These are phyloP conservation scores for Erigeron philadelphicus DNA, from an alignment of 140 eudicot species.

Conservation along the genomic window DNA sequence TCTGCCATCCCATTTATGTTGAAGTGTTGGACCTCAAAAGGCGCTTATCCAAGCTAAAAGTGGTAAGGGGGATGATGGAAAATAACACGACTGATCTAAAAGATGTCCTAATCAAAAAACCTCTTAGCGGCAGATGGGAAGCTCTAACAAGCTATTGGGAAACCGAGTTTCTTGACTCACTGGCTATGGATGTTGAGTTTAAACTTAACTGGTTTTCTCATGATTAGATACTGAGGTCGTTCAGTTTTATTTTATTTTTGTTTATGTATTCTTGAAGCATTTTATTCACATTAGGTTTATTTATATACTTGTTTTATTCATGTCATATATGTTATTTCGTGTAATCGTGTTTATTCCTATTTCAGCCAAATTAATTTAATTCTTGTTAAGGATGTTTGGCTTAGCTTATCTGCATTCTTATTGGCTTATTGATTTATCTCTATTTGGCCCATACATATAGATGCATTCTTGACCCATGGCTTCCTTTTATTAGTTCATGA, in stretches of 20 bases:
- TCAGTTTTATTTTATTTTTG: not conserved
- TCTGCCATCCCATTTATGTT: not conserved
- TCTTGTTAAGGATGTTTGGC: too few relatives aligned
- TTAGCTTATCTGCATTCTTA: too few relatives aligned
- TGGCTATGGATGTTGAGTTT: not conserved
- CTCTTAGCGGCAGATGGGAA: not conserved
- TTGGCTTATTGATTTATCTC: too few relatives aligned
- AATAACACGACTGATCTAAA: not conserved
- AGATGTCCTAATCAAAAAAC: not conserved
- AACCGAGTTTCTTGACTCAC: not conserved
- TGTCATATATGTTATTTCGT: too few relatives aligned
- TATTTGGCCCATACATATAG: too few relatives aligned
- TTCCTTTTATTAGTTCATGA: too few relatives aligned
- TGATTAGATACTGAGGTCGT: not conserved
- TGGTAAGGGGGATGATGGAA: not conserved
- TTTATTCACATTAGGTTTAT: too few relatives aligned
- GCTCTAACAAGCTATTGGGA: not conserved
- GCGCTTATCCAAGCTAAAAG: not conserved
- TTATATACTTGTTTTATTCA: too few relatives aligned
- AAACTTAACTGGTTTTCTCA: not conserved
- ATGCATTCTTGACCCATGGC: too few relatives aligned
- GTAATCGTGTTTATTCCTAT: too few relatives aligned
- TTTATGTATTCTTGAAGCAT: too few relatives aligned
- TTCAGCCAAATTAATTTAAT: too few relatives aligned
- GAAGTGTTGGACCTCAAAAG: not conserved